Evolutionary conservation across 164 flowering plant genomes (phyloP), one percentile per base, ranked within the genome.

Genomic region (Umbilicus rupestris): DNA sequence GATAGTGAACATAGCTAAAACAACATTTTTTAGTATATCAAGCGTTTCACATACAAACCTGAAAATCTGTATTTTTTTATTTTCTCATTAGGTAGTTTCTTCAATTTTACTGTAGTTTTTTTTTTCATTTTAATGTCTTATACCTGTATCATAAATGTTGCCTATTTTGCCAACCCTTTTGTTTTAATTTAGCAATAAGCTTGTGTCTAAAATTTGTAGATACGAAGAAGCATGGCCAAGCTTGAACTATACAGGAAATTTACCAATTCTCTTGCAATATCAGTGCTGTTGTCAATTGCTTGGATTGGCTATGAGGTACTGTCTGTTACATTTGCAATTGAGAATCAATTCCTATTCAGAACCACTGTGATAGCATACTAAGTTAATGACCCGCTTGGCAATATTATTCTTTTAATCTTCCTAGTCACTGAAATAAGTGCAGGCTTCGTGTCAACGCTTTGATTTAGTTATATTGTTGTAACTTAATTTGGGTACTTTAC

Each of bases 271-370:
- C 85, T 94, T 63, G 97, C 97, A 19, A 73, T 87, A 17, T 82
- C 82, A 63, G 97, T 91, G 81, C 74, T 94, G 71, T 73, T 94
- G 26, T 87, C 97, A 59, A 78, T 94, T 73, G 95, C 90, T 63
- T 94, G 98, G 97, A 83, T 94, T 74, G 95, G 97, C 59, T 91
- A 84, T 74, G 98, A 94, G 96, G 98, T 94, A 76, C 20, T 39
- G 4, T 26, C 62, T 52, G 39, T 39, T 70, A 19, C 8, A 10
- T 67, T 26, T 31, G 31, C 26, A 39, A 30, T 50, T 16, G 49
- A n/a, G 46, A 22, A 20, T 42, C 24, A 14, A 26, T 20, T 47
- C 11, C 24, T 46, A 12, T 37, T 30, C 9, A 29, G 59, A 17
- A 33, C 24, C 5, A 31, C 12, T 49, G 33, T 45, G 47, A 28